A percentile compares a stretch with the other conserved stretches of the same genome.
Conservation (phyloP, 2,329 filamentous ascomycete species). For the Phoma herbarum region DNA sequence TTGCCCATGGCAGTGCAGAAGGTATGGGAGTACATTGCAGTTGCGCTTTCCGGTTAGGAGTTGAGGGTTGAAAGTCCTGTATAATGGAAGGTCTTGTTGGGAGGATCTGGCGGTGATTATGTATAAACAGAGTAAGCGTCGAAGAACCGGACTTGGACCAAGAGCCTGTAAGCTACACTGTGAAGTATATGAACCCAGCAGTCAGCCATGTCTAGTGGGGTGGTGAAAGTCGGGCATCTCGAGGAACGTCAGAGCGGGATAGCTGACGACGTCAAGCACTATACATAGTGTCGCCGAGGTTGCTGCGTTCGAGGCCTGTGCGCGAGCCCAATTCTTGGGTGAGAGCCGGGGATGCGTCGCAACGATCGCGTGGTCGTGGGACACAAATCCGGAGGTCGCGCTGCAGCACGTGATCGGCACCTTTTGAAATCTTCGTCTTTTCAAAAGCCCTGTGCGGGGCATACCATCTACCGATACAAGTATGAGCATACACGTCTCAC, state of each 20-base stretch:
- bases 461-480: slow-evolving; percentile 19
- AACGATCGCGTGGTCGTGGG: too few relatives aligned
- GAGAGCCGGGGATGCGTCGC: not conserved
- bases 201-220: not conserved
- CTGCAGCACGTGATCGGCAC: not conserved
- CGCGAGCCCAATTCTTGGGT: not conserved
- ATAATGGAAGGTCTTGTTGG: too few relatives aligned
- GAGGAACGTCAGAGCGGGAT: not conserved
- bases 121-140: too few relatives aligned
- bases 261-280: not conserved
- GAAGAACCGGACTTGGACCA: too few relatives aligned
- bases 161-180: too few relatives aligned
- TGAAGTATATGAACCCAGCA: too few relatives aligned
- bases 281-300: not conserved
- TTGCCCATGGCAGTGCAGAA: too few relatives aligned
- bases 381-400: not conserved
- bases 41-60: too few relatives aligned
- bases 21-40: too few relatives aligned
- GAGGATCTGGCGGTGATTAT: too few relatives aligned
- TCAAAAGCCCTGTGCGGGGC: not conserved
- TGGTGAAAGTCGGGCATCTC: not conserved
- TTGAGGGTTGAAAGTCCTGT: too few relatives aligned
- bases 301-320: not conserved
- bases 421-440: not conserved
- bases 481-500: slow-evolving; percentile 12